phyloP scores from a whole-genome alignment of 2,329 filamentous ascomycete species.

The Lachnellula subtilissima region DNA sequence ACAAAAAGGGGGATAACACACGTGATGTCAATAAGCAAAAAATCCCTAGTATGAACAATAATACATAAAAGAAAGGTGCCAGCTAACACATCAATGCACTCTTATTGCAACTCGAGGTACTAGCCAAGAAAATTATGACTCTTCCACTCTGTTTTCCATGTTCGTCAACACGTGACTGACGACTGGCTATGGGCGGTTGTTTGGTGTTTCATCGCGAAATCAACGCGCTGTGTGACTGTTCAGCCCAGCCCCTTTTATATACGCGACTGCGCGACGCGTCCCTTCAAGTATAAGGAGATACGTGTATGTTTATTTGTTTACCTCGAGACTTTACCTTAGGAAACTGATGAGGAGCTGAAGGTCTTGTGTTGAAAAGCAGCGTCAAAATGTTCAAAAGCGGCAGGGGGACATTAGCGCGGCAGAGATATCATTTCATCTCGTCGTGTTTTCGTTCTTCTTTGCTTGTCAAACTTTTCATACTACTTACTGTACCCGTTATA shows the following conservation, averaged over 20 bases:
- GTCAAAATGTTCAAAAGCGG: no score
- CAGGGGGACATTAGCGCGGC: no score
- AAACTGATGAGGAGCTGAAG: no score
- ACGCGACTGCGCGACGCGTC: neutral
- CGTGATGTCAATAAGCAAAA: neutral
- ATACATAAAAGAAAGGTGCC: neutral
- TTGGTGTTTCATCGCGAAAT: conserved; percentile 5
- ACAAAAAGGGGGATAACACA: neutral
- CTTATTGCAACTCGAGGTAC: neutral
- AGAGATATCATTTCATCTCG: no score
- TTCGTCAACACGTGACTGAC: conserved; percentile 2
- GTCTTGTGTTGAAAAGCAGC: no score
- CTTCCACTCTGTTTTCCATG: conserved; percentile 1
- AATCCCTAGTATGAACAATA: neutral
- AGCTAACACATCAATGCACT: neutral
- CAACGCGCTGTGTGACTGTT: neutral
- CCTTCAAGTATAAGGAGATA: neutral
- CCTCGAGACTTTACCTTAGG: no score
- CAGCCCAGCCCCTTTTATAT: neutral
- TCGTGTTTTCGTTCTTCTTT: no score
- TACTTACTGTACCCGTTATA: no score
- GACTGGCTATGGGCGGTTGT: neutral
- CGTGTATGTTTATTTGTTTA: neutral
- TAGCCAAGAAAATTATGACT: conserved; percentile 2
- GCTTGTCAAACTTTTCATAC: no score